phyloP scores from a whole-genome alignment of 23 red algal genomes.

The Cyanidium caldarium region DNA sequence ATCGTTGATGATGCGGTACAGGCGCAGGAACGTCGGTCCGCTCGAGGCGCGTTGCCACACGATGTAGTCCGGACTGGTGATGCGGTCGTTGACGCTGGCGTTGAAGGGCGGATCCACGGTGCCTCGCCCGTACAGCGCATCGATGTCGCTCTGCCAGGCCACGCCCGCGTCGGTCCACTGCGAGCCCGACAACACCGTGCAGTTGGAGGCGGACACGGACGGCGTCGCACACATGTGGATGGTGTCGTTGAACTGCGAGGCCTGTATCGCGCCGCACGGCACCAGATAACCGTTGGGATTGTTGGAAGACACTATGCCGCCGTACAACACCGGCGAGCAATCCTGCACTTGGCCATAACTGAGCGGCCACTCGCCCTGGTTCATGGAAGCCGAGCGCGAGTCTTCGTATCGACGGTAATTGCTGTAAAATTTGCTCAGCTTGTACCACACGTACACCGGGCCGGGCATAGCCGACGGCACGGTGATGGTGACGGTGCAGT shows the following conservation, averaged over 20 bases:
- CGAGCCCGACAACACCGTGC: background rate
- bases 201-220: background rate
- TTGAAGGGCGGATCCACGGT: constrained; percentile 3
- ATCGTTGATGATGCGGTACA: background rate
- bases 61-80: constrained; percentile 6
- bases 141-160: constrained; percentile 2
- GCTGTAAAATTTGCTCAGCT: constrained; percentile 5
- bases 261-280: background rate
- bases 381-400: background rate
- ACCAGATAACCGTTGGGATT: background rate
- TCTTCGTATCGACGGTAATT: background rate
- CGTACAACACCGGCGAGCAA: background rate
- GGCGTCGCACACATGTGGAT: background rate
- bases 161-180: background rate
- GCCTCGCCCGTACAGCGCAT: background rate
- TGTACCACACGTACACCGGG: constrained; percentile 3
- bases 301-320: background rate
- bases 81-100: background rate
- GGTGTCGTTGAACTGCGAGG: constrained; percentile 1
- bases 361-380: constrained; percentile 1
- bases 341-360: background rate
- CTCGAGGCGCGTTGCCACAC: constrained; percentile 1
- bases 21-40: background rate
- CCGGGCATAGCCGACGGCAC: background rate
- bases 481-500: background rate